These are phyloP conservation scores for Metschnikowia baotianmanensis DNA, from an alignment of 805 yeast species.

Conservation along the genomic window DNA sequence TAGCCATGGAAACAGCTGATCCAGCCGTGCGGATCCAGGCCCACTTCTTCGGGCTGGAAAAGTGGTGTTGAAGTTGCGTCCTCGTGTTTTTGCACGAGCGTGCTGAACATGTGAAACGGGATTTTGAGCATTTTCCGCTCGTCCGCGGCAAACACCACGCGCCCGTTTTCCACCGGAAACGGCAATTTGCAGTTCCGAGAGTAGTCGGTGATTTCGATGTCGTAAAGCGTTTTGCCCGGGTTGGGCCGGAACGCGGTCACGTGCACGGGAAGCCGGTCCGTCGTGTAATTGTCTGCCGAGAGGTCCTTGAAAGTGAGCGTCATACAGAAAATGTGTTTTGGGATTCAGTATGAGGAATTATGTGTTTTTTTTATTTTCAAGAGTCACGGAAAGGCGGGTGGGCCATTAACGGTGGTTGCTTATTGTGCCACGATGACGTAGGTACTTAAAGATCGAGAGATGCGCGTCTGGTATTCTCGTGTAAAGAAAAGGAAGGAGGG, in stretches of 20 bases:
- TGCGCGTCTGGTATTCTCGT: too few species aligned
- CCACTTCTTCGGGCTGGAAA: slow-evolving; percentile 11
- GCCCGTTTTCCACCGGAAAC: slow-evolving; percentile 3
- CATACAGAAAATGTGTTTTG: too few species aligned
- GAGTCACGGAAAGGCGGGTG: too few species aligned
- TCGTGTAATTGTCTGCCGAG: slow-evolving; percentile 4
- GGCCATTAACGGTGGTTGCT: too few species aligned
- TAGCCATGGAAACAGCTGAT: slow-evolving; percentile 8
- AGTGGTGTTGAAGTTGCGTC: slow-evolving; percentile 4
- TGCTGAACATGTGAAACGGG: slow-evolving; percentile 1
- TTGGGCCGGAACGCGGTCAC: slow-evolving; percentile 14
- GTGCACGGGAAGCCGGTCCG: slow-evolving; percentile 12
- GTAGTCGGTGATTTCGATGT: slow-evolving; percentile 16
- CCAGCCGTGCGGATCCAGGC: slow-evolving; percentile 7
- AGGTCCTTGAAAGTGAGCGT: slow-evolving; percentile 6
- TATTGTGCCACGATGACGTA: too few species aligned
- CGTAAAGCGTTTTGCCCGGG: slow-evolving; percentile 7
- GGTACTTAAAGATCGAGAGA: too few species aligned
- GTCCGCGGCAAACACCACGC: slow-evolving; percentile 3
- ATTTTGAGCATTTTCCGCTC: slow-evolving; percentile 5
- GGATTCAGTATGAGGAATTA: background rate
- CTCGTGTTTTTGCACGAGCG: slow-evolving; percentile 7
- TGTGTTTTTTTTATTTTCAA: slow-evolving; percentile 24
- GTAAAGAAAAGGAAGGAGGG: too few species aligned
- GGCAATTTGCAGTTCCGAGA: slow-evolving; percentile 1